These are phyloP conservation scores for Aspergillus wentii DNA, from an alignment of 495 filamentous ascomycete genomes.

Conservation along the genomic window DNA sequence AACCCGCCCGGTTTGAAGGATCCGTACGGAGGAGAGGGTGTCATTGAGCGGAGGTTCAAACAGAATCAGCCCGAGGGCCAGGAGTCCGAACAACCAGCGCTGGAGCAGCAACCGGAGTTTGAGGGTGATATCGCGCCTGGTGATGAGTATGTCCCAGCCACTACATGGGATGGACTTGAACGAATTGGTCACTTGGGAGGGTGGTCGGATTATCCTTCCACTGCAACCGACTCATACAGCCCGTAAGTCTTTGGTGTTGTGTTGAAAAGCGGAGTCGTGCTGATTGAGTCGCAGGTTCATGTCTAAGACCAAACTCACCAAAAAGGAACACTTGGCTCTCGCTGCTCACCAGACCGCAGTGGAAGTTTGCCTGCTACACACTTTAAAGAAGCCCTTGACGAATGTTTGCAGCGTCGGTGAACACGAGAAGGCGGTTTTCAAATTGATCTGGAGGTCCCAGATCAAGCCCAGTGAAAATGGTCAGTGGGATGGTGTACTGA, in stretches of 20 bases:
- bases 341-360: constrained; percentile 42
- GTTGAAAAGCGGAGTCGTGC: background rate
- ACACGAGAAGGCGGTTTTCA: constrained; percentile 24
- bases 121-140: constrained; percentile 5
- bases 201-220: constrained; percentile 36
- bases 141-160: constrained; percentile 51
- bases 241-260: constrained; percentile 19
- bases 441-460: constrained; percentile 22
- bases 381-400: constrained; percentile 27
- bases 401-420: constrained; percentile 23
- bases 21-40: constrained; percentile 43
- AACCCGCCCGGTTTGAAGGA: constrained; percentile 49
- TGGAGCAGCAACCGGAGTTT: constrained; percentile 1
- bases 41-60: constrained; percentile 23
- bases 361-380: constrained; percentile 37
- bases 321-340: constrained; percentile 13
- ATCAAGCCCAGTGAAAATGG: constrained; percentile 17
- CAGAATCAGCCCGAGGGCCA: constrained; percentile 5
- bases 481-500: constrained; percentile 24
- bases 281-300: constrained; percentile 11
- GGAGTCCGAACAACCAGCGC: constrained; percentile 6
- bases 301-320: constrained; percentile 16
- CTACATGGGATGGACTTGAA: constrained; percentile 51
- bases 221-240: constrained; percentile 16
- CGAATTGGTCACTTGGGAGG: constrained; percentile 47